Conservation (phyloP, 2,329 filamentous ascomycete species). For the Alternaria solani region DNA sequence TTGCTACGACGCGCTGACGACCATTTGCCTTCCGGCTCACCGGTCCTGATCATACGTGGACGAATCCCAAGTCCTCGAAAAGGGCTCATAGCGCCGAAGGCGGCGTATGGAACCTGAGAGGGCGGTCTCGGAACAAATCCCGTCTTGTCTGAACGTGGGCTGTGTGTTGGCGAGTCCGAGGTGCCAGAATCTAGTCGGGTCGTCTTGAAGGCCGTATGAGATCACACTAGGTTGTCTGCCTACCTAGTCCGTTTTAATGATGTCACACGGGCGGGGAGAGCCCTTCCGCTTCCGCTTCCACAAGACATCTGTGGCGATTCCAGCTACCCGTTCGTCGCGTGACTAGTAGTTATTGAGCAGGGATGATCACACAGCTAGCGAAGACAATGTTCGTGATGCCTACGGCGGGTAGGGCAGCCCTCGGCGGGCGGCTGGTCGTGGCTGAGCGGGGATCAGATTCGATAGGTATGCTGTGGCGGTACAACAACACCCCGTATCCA, state of each 20-base stretch:
- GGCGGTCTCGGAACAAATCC: background rate
- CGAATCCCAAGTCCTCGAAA: background rate
- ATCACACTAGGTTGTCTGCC: background rate
- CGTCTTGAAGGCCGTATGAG: background rate
- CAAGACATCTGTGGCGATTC: background rate
- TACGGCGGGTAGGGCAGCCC: background rate
- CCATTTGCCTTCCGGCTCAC: constrained; percentile 2
- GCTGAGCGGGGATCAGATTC: background rate
- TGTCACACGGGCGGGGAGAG: background rate
- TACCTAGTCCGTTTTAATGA: background rate
- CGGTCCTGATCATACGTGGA: background rate
- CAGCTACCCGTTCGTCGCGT: background rate
- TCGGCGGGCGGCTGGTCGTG: background rate
- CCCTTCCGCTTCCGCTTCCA: background rate
- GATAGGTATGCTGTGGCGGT: background rate
- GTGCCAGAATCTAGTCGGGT: background rate
- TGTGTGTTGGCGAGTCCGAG: background rate
- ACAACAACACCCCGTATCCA: background rate
- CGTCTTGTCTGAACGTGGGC: background rate
- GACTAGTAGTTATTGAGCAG: background rate
- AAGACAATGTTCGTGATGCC: background rate
- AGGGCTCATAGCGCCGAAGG: background rate
- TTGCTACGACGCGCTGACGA: background rate
- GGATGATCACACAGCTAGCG: background rate
- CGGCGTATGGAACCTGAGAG: background rate